Percentiles rank a stretch among this genome's conserved stretches.
These are phyloP conservation scores for Suillus sp. DNA, from an alignment of 768 basidiomycete species.

Conservation along the genomic window DNA sequence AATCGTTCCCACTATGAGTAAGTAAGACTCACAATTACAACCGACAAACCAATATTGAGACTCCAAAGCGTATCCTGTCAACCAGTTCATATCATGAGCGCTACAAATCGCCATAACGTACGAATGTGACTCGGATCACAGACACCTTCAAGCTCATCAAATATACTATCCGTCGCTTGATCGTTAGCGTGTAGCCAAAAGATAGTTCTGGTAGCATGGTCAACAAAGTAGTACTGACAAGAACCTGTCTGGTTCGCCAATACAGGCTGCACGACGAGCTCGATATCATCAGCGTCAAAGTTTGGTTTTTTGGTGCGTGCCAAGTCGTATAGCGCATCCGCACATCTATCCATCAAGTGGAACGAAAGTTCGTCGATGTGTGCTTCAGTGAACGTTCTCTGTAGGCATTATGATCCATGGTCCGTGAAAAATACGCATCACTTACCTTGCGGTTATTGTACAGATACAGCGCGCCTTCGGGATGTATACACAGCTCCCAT, in stretches of 20 bases:
- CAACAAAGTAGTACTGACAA: slow-evolving; percentile 46
- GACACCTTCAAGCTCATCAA: slow-evolving; percentile 41
- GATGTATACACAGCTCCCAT: slow-evolving; percentile 34
- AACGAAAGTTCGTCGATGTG: not conserved
- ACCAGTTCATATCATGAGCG: not conserved
- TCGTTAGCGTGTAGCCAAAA: slow-evolving; percentile 50
- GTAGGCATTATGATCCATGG: not conserved
- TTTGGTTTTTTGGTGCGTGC: not conserved
- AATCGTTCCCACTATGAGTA: not conserved
- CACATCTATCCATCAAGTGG: not conserved
- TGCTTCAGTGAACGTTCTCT: slow-evolving; percentile 7
- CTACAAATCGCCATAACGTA: slow-evolving; percentile 23
- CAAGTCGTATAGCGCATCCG: not conserved
- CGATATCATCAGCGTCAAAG: not conserved
- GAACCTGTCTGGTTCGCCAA: not conserved
- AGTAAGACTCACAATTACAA: not conserved
- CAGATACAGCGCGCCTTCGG: slow-evolving; percentile 60
- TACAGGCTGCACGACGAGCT: slow-evolving; percentile 3
- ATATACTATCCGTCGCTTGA: slow-evolving; percentile 25
- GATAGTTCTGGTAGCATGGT: slow-evolving; percentile 42
- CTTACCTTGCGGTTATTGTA: slow-evolving; percentile 43
- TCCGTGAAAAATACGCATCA: too few relatives aligned
- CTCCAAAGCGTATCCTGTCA: slow-evolving; percentile 23
- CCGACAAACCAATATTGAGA: slow-evolving; percentile 26
- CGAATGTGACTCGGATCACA: slow-evolving; percentile 42